Conservation (phyloP, 768 basidiomycete species). For the Suillus bovinus region DNA sequence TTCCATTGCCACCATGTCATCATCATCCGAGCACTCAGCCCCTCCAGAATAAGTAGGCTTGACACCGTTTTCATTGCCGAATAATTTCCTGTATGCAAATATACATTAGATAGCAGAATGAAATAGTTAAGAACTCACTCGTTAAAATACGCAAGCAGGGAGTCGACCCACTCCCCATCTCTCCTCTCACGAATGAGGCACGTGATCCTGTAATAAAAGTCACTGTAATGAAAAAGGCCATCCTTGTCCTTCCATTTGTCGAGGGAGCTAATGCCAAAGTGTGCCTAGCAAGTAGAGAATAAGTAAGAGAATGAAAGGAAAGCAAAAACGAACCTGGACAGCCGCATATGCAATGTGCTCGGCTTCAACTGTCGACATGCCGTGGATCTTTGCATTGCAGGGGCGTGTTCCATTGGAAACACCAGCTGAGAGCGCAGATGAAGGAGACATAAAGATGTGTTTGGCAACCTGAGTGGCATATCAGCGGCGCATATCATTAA, state of each 20-base stretch:
- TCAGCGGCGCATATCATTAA: background rate
- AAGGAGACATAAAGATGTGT: background rate
- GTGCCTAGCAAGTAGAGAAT: background rate
- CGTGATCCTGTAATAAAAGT: background rate
- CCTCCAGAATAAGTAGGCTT: no score
- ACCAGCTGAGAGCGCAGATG: background rate
- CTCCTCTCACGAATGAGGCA: background rate
- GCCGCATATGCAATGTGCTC: no score
- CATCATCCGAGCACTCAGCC: no score
- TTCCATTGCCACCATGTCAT: no score
- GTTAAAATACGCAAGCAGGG: background rate
- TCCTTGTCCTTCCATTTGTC: background rate
- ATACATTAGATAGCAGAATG: background rate
- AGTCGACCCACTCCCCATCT: background rate
- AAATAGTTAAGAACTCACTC: background rate
- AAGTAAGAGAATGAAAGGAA: constrained; percentile 2
- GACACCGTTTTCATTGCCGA: no score
- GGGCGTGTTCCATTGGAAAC: background rate
- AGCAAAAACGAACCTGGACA: no score
- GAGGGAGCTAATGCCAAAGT: background rate
- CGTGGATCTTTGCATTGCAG: background rate
- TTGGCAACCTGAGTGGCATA: background rate
- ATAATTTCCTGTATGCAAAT: background rate
- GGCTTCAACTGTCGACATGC: background rate
- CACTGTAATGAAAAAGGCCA: background rate